Evolutionary conservation across 2,329 filamentous ascomycete genomes (phyloP), one percentile per base, ranked within the genome.

Genomic region (Nemania sp.): DNA sequence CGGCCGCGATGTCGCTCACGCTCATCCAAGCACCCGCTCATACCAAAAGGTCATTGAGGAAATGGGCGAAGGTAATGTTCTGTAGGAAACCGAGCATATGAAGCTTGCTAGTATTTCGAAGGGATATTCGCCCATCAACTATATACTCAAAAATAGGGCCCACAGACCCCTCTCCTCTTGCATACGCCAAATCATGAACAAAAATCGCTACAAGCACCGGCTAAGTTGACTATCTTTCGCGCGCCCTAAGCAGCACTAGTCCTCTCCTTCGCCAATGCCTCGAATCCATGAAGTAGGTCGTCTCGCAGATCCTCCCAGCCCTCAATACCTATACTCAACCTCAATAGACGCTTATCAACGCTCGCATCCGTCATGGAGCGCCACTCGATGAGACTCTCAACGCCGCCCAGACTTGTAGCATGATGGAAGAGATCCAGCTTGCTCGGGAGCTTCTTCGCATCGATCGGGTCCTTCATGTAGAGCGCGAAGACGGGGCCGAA

Each of bases 331-430:
- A 98, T 82, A 79, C 94, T 98, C 32, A 99, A 82, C 59, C 96
- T 84, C 79, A 98, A 76, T 78, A 98, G 79, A 66, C 88, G 84
- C 76, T 85, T 87, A 77, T 97, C 93, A 45, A 97, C 90, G 0
- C 79, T 84, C 2, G 80, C 75, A 83, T 99, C 96, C 67, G 90
- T 91, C 93, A 99, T 96, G 55, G 92, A 88, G 67, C 96, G 86
- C 96, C 96, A 99, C 86, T 99, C 96, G 74, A 99, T 94, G 83
- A 98, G 81, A 76, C 93, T 96, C 86, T 98, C 96, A 10, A 98
- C 93, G 4, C 96, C 95, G 2, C 96, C 96, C 29, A 98, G 81
- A 79, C 93, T 97, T 2, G 96, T 99, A 5, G 96, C 96, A 80
- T 99, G 96, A 74, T 97, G 93, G 83, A 98, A 98, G 52, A 97